Evolutionary conservation across 108 stramenopile species (phyloP).

Genomic region (Bacterosira constricta): DNA sequence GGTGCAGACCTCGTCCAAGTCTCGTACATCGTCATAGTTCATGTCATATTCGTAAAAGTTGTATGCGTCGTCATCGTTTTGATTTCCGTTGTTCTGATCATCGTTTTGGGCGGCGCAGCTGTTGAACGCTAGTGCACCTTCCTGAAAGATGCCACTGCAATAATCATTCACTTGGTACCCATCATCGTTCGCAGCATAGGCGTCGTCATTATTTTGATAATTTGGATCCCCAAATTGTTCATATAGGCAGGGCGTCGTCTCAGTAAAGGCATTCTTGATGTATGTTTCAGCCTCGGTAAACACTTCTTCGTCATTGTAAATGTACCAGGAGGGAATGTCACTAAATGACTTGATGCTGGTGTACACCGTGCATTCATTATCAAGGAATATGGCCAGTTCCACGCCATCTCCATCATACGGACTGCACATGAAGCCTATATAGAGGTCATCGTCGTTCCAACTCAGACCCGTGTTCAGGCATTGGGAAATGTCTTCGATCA

Average conservation of each 20-base stretch:
- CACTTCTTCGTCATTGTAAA: not conserved
- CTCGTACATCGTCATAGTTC: conserved; percentile 15
- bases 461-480: conserved; percentile 8
- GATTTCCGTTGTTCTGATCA: not conserved
- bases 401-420: conserved; percentile 42
- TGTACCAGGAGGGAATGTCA: conserved; percentile 18
- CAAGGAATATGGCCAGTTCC: conserved; percentile 71
- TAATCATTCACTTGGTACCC: conserved; percentile 16
- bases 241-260: conserved; percentile 13
- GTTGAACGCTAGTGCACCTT: conserved; percentile 28
- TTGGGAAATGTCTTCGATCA: not conserved
- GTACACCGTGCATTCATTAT: conserved; percentile 66
- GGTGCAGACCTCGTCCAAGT: conserved; percentile 34
- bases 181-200: not conserved
- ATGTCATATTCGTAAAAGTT: conserved; percentile 38
- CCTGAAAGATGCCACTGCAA: conserved; percentile 28
- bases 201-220: conserved; percentile 9
- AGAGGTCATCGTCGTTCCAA: not conserved
- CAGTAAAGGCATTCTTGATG: conserved; percentile 25
- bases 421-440: conserved; percentile 9
- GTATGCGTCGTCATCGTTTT: conserved; percentile 17
- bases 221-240: conserved; percentile 12
- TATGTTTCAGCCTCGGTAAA: conserved; percentile 20
- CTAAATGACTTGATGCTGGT: conserved; percentile 23
- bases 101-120: conserved; percentile 16